Base-by-base conservation (phyloP, 2,329 filamentous ascomycete genomes). In the Trichoderma sp. region DNA sequence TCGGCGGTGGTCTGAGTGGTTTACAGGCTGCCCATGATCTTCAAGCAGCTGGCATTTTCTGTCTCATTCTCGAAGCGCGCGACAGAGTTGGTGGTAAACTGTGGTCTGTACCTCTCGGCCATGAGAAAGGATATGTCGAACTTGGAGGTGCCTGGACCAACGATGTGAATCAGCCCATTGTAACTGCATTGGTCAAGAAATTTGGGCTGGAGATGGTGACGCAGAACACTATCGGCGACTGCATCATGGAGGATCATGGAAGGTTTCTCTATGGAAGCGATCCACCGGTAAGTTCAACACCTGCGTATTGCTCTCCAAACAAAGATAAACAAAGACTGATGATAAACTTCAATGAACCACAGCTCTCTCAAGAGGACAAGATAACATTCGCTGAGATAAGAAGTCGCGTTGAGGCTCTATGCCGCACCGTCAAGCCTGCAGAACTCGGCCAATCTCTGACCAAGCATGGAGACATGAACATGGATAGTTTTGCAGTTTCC, bases 111-210 rank as follows among this genome's bases (percentile, higher is more conserved):
- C 76, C 79, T 1, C 73, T 79, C 9, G 74, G 78, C 1, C 72
- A 78, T 39, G 81, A 76, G 32, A 78, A 77, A 3, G 84, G 83
- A 0, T 72, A 79, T 0, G 81, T 84, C 7, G 88, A 90, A 26
- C 75, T 89, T 0, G 88, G 88, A 3, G 88, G 87, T 0, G 87
- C 86, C 0, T 90, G 88, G 88, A 85, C 90, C 74, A 90, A 90
- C 73, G 85, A 89, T 67, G 84, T 80, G 1, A 87, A 83, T 65
- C 87, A 90, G 73, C 79, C 75, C 30, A 79, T 79, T 4, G 83
- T 89, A 63, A 84, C 78, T 73, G 79, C 76, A 0, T 76, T 87
- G 8, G 82, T 82, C 0, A 74, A 81, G 61, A 74, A 77, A 51
- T 86, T 84, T 64, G 81, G 82, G 0, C 74, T 85, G 0, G 82